A percentile compares a stretch with the other conserved stretches of the same genome.
Evolutionary conservation across 148 eudicot species (phyloP).

Genomic region (Fagopyrum homotropicum): DNA sequence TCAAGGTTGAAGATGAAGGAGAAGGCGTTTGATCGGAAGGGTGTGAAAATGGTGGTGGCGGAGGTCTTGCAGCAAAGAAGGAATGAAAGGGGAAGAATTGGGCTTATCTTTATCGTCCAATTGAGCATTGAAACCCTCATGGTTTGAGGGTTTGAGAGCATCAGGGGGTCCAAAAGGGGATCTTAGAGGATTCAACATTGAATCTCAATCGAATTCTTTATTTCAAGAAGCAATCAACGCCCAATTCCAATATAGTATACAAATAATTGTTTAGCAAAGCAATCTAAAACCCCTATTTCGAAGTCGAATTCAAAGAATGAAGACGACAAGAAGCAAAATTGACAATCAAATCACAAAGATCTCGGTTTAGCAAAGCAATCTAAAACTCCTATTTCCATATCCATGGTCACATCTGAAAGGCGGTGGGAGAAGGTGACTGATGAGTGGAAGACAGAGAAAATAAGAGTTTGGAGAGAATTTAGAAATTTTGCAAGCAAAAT

Average conservation of each 20-base stretch:
- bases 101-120: background rate
- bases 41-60: background rate
- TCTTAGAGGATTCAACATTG: background rate
- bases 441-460: too few relatives aligned
- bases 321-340: too few relatives aligned
- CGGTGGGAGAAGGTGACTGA: too few relatives aligned
- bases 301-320: too few relatives aligned
- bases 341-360: too few relatives aligned
- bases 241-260: background rate
- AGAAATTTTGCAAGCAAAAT: too few relatives aligned
- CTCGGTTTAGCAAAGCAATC: too few relatives aligned
- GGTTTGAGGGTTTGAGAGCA: background rate
- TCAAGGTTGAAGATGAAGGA: constrained; percentile 29
- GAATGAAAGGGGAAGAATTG: background rate
- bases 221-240: background rate
- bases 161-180: background rate
- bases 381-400: too few relatives aligned
- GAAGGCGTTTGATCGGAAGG: constrained; percentile 30
- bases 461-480: too few relatives aligned
- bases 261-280: too few relatives aligned
- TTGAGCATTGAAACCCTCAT: background rate
- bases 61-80: background rate
- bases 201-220: background rate
- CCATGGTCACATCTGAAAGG: too few relatives aligned
- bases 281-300: too few relatives aligned